phyloP scores from a whole-genome alignment of 1,284 basidiomycete genomes.

The Mycena citricolor region DNA sequence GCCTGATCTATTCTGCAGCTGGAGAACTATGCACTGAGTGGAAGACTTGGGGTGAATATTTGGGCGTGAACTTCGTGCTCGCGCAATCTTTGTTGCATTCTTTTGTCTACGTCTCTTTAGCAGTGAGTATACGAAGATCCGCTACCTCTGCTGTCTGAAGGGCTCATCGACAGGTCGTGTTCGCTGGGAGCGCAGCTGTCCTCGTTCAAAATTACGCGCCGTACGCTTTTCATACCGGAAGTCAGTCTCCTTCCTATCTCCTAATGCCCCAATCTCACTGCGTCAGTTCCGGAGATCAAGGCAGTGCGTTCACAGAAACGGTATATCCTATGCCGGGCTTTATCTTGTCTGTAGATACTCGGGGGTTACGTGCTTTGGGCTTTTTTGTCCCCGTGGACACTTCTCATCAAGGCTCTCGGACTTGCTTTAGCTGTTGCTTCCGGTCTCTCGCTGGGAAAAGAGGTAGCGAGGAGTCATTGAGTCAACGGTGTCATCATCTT shows the following conservation, averaged over 20 bases:
- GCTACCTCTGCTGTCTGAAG: constrained; percentile 7
- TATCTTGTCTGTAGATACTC: constrained; percentile 49
- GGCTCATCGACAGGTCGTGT: constrained; percentile 45
- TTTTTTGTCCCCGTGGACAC: constrained; percentile 71
- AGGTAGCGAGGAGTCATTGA: constrained; percentile 37
- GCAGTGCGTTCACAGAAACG: constrained; percentile 48
- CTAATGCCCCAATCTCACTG: constrained; percentile 11
- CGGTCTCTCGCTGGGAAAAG: constrained; percentile 75
- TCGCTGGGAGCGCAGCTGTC: constrained; percentile 64
- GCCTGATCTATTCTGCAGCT: constrained; percentile 39
- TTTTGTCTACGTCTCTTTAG: constrained; percentile 59
- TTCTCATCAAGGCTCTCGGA: constrained; percentile 76
- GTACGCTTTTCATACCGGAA: constrained; percentile 78
- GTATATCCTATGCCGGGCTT: background rate
- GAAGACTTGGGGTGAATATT: constrained; percentile 66
- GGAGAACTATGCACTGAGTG: constrained; percentile 73
- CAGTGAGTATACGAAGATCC: constrained; percentile 42
- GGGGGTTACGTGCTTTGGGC: constrained; percentile 72
- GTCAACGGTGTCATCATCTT: constrained; percentile 1
- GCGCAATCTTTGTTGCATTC: constrained; percentile 62
- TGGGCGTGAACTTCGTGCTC: constrained; percentile 53
- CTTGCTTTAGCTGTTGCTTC: constrained; percentile 78
- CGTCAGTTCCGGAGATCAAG: constrained; percentile 73
- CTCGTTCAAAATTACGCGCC: constrained; percentile 68
- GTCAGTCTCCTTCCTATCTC: constrained; percentile 40